These are phyloP conservation scores for Camellia granthamiana DNA, from an alignment of 148 eudicot genomes.

Conservation along the genomic window DNA sequence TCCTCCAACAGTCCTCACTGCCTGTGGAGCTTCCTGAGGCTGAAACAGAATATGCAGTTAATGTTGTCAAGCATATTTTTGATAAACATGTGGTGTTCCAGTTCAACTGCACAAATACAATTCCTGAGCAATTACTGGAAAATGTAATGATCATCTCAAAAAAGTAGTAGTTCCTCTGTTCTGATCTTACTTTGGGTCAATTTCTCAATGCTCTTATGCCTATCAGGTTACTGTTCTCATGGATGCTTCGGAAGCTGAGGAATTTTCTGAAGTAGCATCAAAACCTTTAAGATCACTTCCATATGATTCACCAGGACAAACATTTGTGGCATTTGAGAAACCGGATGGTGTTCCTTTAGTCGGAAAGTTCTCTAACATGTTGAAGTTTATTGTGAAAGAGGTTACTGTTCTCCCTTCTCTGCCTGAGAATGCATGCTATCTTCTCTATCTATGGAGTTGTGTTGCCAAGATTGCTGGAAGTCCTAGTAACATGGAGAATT, in stretches of 20 bases:
- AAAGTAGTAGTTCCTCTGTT: background rate
- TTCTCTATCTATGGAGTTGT: background rate
- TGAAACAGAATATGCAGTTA: conserved; percentile 96
- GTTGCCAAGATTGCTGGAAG: background rate
- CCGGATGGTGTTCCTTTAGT: conserved; percentile 79
- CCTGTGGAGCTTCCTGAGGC: conserved; percentile 96
- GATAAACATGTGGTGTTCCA: conserved; percentile 90
- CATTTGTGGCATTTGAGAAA: conserved; percentile 89
- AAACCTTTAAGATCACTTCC: conserved; percentile 86
- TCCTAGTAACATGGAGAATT: background rate
- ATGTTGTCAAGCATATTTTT: conserved; percentile 88
- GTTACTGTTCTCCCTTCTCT: conserved; percentile 38
- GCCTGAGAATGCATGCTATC: background rate
- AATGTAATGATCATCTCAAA: conserved; percentile 45
- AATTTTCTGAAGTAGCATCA: conserved; percentile 66
- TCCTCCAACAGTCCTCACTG: conserved; percentile 64
- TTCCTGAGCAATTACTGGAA: conserved; percentile 89
- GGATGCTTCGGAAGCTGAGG: conserved; percentile 98
- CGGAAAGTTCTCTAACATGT: conserved; percentile 75
- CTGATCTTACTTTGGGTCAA: background rate
- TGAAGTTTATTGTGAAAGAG: conserved; percentile 85
- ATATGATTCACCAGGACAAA: conserved; percentile 87
- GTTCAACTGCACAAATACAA: conserved; percentile 95
- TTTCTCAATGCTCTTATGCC: conserved; percentile 17
- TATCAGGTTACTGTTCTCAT: conserved; percentile 80